Base-by-base conservation (phyloP, 305 asterid genomes). In the Andrographis paniculata region DNA sequence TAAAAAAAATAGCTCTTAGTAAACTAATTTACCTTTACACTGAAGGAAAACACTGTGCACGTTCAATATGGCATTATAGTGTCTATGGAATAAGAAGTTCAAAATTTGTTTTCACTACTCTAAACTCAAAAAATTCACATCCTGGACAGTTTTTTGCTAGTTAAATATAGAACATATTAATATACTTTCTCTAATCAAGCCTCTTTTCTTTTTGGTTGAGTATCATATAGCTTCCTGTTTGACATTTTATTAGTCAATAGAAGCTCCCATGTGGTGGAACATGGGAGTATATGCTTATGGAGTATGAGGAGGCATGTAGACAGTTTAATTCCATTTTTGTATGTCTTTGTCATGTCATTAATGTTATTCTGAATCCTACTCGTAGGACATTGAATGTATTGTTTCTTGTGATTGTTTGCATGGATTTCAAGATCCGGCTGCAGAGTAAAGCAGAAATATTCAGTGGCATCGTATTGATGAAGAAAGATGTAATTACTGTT, bases 381-480 rank as follows among this genome's bases (percentile, higher is more conserved):
- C 8, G 8, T 24, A 4, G 30, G 30, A 24, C 4, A 24, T 3
- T 24, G 30, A 8, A 3, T 24, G 15, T 31, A n/a, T 47, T 62
- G 20, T 44, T 43, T 23, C 21, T 43, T 22, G 45, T 56, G 41
- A 46, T 60, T 42, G 55, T 55, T 23, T 61, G 19, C 67, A 62
- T 58, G 65, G 48, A 50, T 66, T 68, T 60, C 45, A 78, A 87
- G 96, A 82, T 87, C 47, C 75, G 57, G 35, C 67, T 87, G 64
- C 87, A 66, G 67, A 55, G 67, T 49, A 83, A 69, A 67, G 78
- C 74, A 49, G 63, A 59, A 24, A 63, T 87, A 41, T 64, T 42
- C 53, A 53, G 73, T 52, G 89, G 94, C 46, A 80, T 82, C 53
- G 60, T 82, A 70, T 80, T 89, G 59, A 70, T 87, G 66, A 75